These are phyloP conservation scores for Toxicodendron radicans DNA, from an alignment of 345 rosid species.

Conservation along the genomic window DNA sequence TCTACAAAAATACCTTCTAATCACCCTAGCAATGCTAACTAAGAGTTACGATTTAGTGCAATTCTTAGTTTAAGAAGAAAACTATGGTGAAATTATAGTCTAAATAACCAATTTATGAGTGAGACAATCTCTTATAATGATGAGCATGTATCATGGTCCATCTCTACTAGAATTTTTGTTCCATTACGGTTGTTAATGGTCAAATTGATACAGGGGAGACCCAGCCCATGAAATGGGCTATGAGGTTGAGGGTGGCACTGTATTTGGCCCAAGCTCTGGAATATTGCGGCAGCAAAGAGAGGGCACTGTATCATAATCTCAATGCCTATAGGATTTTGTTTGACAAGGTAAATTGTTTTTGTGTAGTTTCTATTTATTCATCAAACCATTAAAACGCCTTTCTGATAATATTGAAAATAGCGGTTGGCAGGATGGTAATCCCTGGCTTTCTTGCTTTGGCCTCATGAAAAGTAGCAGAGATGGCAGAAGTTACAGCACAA, in stretches of 20 bases:
- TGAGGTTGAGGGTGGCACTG: slow-evolving; percentile 91
- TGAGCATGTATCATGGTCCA: neutral
- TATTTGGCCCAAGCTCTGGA: slow-evolving; percentile 92
- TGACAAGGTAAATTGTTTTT: slow-evolving; percentile 57
- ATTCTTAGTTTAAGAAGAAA: neutral
- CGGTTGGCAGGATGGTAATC: slow-evolving; percentile 78
- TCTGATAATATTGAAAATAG: slow-evolving; percentile 4
- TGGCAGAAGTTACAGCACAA: slow-evolving; percentile 95
- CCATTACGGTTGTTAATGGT: neutral
- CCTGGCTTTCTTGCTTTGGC: slow-evolving; percentile 89
- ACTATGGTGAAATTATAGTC: neutral
- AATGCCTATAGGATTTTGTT: slow-evolving; percentile 92
- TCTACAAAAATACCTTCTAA: neutral
- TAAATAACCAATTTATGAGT: neutral
- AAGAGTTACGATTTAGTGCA: neutral
- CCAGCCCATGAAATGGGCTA: slow-evolving; percentile 98
- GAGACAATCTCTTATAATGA: too few species aligned
- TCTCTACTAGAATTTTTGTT: neutral
- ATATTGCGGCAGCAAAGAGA: slow-evolving; percentile 80
- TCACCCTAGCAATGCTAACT: neutral
- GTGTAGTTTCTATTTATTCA: neutral
- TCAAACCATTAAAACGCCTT: neutral
- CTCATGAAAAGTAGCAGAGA: slow-evolving; percentile 95
- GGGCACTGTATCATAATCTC: slow-evolving; percentile 94
- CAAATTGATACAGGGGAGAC: slow-evolving; percentile 68